Evolutionary conservation across 2,329 filamentous ascomycete species (phyloP).

Genomic region (Penicillium olsonii): DNA sequence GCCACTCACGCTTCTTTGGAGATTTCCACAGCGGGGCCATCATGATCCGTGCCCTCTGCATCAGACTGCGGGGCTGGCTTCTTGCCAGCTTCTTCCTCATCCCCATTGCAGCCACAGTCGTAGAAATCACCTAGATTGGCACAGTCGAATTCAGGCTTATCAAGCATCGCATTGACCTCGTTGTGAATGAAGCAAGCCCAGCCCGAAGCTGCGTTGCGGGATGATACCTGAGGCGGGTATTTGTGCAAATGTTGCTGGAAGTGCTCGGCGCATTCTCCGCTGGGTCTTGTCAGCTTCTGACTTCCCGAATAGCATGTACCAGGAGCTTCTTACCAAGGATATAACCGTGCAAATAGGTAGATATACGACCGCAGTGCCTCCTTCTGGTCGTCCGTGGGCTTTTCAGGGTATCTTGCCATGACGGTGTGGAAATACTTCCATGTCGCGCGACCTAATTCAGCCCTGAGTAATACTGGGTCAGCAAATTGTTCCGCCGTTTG

Average conservation of each 20-base stretch:
- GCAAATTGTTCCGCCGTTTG: background rate
- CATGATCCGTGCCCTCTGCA: constrained; percentile 11
- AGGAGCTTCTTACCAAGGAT: constrained; percentile 55
- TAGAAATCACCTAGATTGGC: constrained; percentile 67
- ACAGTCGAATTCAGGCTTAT: constrained; percentile 65
- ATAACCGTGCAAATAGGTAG: constrained; percentile 64
- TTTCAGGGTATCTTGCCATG: constrained; percentile 66
- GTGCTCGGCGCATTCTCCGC: constrained; percentile 66
- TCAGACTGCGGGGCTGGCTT: constrained; percentile 12
- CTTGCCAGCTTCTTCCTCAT: constrained; percentile 41
- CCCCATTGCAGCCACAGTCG: constrained; percentile 65
- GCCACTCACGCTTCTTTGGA: constrained; percentile 38
- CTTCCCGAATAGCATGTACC: background rate
- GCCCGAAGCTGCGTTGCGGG: constrained; percentile 61
- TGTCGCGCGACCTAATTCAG: constrained; percentile 64
- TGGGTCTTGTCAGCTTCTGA: constrained; percentile 28
- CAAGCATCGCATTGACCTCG: constrained; percentile 63
- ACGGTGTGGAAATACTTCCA: constrained; percentile 70
- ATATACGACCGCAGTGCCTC: constrained; percentile 62
- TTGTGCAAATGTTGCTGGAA: constrained; percentile 63
- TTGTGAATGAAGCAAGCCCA: constrained; percentile 70
- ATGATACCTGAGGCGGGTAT: constrained; percentile 65
- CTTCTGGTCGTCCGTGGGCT: constrained; percentile 62
- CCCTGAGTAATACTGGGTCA: constrained; percentile 41
- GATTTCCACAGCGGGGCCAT: constrained; percentile 35